Evolutionary conservation across 2,329 filamentous ascomycete genomes (phyloP).

Genomic region (Aspergillus versicolor): DNA sequence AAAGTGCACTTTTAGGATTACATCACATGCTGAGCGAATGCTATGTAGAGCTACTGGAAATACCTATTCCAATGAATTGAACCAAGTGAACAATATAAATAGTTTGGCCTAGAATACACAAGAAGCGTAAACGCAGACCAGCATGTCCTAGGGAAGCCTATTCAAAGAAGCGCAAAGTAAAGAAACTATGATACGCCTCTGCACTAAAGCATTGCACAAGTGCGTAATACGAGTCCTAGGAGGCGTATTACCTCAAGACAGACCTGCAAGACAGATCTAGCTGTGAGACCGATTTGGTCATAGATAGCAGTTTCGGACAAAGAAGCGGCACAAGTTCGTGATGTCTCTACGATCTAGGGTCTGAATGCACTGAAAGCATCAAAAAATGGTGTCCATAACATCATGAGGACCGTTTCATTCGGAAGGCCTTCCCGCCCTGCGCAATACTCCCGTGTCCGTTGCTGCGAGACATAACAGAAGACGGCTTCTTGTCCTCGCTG

Average conservation of each 20-base stretch:
- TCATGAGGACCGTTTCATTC: slow-evolving; percentile 24
- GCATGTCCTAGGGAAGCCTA: background rate
- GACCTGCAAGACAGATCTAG: background rate
- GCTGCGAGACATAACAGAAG: slow-evolving; percentile 84
- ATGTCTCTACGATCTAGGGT: background rate
- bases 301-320: background rate
- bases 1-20: too few relatives aligned
- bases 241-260: background rate
- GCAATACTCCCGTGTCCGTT: slow-evolving; percentile 53
- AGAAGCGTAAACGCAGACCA: background rate
- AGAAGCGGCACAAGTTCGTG: background rate
- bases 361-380: background rate
- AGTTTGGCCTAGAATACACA: background rate
- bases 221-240: background rate
- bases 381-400: background rate
- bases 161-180: background rate
- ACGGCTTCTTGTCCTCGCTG: slow-evolving; percentile 69
- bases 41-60: background rate
- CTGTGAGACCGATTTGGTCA: background rate
- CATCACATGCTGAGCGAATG: background rate
- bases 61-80: background rate
- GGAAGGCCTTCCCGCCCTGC: slow-evolving; percentile 42
- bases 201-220: background rate
- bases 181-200: background rate
- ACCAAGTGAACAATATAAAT: background rate